phyloP scores from a whole-genome alignment of 441 rosid genomes.

The Populus hybrid region DNA sequence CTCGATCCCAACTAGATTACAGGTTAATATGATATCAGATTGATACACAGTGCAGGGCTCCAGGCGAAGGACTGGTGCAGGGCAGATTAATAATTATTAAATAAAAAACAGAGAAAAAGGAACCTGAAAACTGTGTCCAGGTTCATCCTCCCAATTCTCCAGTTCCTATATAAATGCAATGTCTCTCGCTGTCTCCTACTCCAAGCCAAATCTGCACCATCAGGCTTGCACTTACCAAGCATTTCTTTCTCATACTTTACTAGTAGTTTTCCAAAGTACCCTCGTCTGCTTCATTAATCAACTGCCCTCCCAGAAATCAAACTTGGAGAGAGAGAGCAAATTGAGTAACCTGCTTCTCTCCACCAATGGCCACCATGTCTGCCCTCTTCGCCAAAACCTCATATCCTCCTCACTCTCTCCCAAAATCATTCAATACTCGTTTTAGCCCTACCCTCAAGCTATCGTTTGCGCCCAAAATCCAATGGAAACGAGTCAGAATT shows the following conservation, averaged over 20 bases:
- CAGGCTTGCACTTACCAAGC: not conserved
- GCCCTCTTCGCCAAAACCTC: slow-evolving; percentile 34
- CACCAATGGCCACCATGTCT: slow-evolving; percentile 67
- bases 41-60: too few relatives aligned
- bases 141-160: slow-evolving; percentile 42
- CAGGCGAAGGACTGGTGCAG: too few relatives aligned
- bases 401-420: slow-evolving; percentile 28
- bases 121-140: slow-evolving; percentile 33
- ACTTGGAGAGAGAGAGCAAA: not conserved
- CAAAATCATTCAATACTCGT: slow-evolving; percentile 38
- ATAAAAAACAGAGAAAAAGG: not conserved
- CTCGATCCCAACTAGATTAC: too few relatives aligned
- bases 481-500: slow-evolving; percentile 18
- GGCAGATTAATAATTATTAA: not conserved
- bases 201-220: not conserved
- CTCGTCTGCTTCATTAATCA: not conserved
- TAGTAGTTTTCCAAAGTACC: not conserved
- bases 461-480: slow-evolving; percentile 21
- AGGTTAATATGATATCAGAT: too few relatives aligned
- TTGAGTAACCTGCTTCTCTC: not conserved
- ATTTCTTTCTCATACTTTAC: not conserved
- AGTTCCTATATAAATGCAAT: too few relatives aligned
- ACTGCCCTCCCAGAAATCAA: not conserved
- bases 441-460: slow-evolving; percentile 31
- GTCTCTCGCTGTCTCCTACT: not conserved